These are phyloP conservation scores for Serendipita vermifera DNA, from an alignment of 768 basidiomycete genomes.

Conservation along the genomic window DNA sequence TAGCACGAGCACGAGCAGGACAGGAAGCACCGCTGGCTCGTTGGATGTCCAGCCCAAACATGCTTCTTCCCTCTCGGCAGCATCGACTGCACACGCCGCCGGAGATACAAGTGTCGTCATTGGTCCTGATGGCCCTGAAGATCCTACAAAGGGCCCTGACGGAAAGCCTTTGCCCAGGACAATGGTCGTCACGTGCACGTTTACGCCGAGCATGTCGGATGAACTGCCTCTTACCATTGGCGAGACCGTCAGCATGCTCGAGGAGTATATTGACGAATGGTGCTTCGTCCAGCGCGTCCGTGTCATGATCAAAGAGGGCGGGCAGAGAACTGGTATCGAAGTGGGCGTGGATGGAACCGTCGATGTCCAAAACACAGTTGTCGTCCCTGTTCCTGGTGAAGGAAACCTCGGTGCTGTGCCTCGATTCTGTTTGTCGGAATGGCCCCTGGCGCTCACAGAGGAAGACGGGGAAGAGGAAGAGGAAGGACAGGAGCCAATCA, in stretches of 20 bases:
- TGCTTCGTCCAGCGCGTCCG: constrained; percentile 3
- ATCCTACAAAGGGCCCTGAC: neutral
- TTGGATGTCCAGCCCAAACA: too few relatives aligned
- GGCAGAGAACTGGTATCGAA: neutral
- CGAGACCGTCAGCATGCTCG: constrained; percentile 42
- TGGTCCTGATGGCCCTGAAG: neutral
- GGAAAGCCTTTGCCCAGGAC: constrained; percentile 14
- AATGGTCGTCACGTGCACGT: constrained; percentile 38
- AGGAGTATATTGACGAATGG: constrained; percentile 70
- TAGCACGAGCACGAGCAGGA: too few relatives aligned
- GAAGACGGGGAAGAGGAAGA: neutral
- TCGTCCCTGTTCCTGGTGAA: neutral
- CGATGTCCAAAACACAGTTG: neutral
- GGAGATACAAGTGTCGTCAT: too few relatives aligned
- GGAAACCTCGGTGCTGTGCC: constrained; percentile 3
- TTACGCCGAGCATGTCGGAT: constrained; percentile 56
- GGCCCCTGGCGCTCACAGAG: neutral
- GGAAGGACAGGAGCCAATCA: too few relatives aligned
- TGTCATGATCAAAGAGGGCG: neutral
- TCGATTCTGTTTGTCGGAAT: constrained; percentile 1
- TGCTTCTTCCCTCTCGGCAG: too few relatives aligned
- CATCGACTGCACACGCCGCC: too few relatives aligned
- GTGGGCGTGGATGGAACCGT: neutral
- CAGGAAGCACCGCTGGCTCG: too few relatives aligned
- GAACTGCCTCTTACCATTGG: constrained; percentile 52